phyloP scores from a whole-genome alignment of 2,329 filamentous ascomycete species.

The Cladosporium velox region DNA sequence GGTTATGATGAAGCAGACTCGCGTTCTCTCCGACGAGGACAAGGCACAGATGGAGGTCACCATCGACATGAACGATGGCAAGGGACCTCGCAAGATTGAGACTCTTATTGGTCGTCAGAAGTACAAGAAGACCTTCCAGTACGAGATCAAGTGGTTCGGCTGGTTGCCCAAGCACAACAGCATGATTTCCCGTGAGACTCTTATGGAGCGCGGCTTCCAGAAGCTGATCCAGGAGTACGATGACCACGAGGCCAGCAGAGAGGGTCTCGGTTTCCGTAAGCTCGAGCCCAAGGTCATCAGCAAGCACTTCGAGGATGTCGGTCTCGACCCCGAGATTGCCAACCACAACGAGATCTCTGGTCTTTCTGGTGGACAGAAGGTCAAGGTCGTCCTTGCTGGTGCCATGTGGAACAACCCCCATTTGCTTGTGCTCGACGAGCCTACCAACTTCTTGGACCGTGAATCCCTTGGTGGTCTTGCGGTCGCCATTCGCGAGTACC shows the following conservation, averaged over 20 bases:
- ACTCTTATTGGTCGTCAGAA: constrained; percentile 93
- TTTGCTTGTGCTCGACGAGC: constrained; percentile 94
- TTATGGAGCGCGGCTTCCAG: constrained; percentile 79
- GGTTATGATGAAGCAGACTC: constrained; percentile 96
- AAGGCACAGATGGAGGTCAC: constrained; percentile 88
- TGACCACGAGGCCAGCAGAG: constrained; percentile 96
- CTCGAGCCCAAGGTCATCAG: constrained; percentile 91
- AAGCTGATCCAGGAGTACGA: constrained; percentile 98
- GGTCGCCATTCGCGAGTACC: constrained; percentile 97
- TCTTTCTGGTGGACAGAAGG: constrained; percentile 94
- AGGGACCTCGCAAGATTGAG: constrained; percentile 75
- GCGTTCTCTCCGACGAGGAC: constrained; percentile 81
- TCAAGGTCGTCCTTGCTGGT: constrained; percentile 95
- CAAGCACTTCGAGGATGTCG: constrained; percentile 97
- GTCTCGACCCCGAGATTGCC: constrained; percentile 94
- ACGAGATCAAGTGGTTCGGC: constrained; percentile 92
- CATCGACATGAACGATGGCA: constrained; percentile 82
- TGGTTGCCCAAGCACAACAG: constrained; percentile 91
- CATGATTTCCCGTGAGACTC: constrained; percentile 88
- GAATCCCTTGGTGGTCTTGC: constrained; percentile 95
- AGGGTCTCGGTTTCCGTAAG: constrained; percentile 93
- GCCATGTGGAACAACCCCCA: constrained; percentile 83
- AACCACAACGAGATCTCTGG: constrained; percentile 98
- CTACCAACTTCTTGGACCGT: constrained; percentile 98
- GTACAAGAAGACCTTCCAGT: constrained; percentile 99